phyloP scores from a whole-genome alignment of 2,329 filamentous ascomycete species.

The Pseudogymnoascus sp. region DNA sequence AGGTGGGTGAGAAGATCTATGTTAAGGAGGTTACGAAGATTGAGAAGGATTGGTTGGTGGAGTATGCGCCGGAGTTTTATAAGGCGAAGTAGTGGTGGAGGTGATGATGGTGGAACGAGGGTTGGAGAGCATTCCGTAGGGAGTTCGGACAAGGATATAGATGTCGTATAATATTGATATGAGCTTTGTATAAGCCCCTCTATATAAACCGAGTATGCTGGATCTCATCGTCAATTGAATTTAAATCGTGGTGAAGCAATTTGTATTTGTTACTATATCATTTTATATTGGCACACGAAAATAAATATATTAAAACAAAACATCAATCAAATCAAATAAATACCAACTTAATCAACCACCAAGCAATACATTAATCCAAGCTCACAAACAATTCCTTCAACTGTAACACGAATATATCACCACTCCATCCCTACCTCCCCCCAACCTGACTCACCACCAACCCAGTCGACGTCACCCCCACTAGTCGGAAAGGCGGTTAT shows the following conservation, averaged over 20 bases:
- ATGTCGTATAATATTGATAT: not conserved
- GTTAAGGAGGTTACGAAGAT: slow-evolving; percentile 91
- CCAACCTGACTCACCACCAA: not conserved
- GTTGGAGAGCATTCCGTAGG: too few species aligned
- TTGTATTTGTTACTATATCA: not conserved
- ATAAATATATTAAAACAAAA: not conserved
- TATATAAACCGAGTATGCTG: not conserved
- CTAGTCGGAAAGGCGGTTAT: not conserved
- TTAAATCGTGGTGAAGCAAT: not conserved
- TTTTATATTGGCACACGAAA: not conserved
- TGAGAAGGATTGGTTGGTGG: slow-evolving; percentile 83
- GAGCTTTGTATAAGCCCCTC: not conserved
- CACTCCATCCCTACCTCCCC: not conserved
- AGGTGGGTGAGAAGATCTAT: slow-evolving; percentile 80
- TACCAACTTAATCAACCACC: not conserved
- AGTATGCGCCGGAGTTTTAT: slow-evolving; percentile 83
- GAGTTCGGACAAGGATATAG: too few species aligned
- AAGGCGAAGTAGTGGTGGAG: too few species aligned
- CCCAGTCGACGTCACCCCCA: not conserved
- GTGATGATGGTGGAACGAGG: too few species aligned
- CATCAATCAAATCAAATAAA: not conserved
- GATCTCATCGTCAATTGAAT: not conserved
- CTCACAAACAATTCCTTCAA: not conserved
- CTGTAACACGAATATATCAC: not conserved
- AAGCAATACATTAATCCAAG: not conserved